phyloP scores from a whole-genome alignment of 2,329 filamentous ascomycete genomes.

The Pseudogymnoascus sp. region DNA sequence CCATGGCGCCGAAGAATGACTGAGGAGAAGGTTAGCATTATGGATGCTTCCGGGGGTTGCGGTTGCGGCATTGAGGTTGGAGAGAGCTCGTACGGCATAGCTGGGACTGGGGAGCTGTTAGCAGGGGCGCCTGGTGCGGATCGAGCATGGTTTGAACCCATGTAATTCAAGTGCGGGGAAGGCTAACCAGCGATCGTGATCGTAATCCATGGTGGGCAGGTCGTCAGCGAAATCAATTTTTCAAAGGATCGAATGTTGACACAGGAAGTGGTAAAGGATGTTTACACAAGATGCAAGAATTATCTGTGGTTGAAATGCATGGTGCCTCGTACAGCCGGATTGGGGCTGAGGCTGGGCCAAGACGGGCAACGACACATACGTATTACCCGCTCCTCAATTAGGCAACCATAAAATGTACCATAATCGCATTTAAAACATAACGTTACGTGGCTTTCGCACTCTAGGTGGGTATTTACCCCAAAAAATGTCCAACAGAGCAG shows the following conservation, averaged over 20 bases:
- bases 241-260: neutral
- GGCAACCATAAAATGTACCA: slow-evolving; percentile 6
- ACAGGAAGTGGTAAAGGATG: neutral
- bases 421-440: neutral
- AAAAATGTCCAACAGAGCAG: neutral
- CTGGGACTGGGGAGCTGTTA: slow-evolving; percentile 3
- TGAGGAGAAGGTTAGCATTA: slow-evolving; percentile 22
- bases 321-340: neutral
- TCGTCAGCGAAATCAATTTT: neutral
- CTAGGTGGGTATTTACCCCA: neutral
- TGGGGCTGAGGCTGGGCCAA: neutral
- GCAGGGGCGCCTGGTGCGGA: neutral
- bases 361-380: neutral
- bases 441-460: neutral
- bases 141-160: neutral
- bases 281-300: neutral
- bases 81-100: slow-evolving; percentile 4
- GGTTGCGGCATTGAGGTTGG: neutral
- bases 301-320: neutral
- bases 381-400: neutral
- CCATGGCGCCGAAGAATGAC: slow-evolving; percentile 93
- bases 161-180: neutral
- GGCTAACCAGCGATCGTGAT: neutral
- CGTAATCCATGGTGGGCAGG: neutral
- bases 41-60: neutral